Base-by-base conservation (phyloP, 1,284 basidiomycete species). In the Athelia sp. region DNA sequence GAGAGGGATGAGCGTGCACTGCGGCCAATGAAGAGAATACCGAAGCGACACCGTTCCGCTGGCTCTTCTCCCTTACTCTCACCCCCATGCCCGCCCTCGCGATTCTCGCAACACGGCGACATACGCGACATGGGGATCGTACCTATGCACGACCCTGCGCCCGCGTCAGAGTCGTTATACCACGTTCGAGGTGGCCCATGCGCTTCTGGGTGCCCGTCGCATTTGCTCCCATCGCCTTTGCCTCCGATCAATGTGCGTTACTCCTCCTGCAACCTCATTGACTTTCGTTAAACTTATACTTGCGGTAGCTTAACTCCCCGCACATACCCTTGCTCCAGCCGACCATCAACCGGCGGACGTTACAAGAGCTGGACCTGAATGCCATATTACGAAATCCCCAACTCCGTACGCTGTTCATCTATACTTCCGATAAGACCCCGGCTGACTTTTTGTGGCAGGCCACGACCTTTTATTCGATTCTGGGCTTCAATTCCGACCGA, bases 401-500 rank as follows among this genome's bases (percentile, higher is more conserved):
- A 66, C 84, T 97, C 53, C 86, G 87, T 90, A 66, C 70, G 86
- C 83, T 21, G 23, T 10, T 23, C 23, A 47, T 21, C 46, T 50
- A 43, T 46, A 48, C 56, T 52, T 42, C 58, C 60, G 49, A 56
- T 38, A 52, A 14, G 56, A 46, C 55, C 35, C 48, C 46, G 47
- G 4, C 42, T 51, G 26, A 35, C 40, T 21, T 53, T n/a, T n/a
- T 44, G 50, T 26, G 54, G 31, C 56, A 87, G 87, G 93, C 40
- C 93, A 97, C 64, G 93, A 97, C 68, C 78, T 96, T 54, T 81
- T 96, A 53, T 96, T 96, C 59, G 93, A 91, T 58, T 75, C 85
- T 31, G 80, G 81, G 14, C 71, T 87, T 11, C 84, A 87, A 63
- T 88, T 88, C 64, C 78, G 87, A 52, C 81, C 87, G 9, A 82